A percentile compares a stretch with the other conserved stretches of the same genome.
Conservation (phyloP, 2,329 filamentous ascomycete species). For the Drechslerella stenobrocha region DNA sequence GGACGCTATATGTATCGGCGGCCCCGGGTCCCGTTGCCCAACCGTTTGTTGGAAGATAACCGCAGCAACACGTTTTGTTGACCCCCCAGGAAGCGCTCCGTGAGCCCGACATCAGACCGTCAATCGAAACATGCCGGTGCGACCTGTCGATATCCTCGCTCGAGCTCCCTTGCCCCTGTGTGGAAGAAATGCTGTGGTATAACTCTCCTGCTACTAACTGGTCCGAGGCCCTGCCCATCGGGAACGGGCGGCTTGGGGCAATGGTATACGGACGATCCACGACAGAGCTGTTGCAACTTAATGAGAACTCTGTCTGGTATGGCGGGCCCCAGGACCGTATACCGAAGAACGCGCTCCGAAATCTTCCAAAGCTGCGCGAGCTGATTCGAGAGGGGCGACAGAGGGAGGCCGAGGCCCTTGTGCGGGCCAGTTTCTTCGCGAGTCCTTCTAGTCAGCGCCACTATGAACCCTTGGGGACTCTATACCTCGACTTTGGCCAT, state of each 20-base stretch:
- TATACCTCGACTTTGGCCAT: constrained; percentile 58
- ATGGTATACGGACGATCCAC: constrained; percentile 59
- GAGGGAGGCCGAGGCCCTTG: constrained; percentile 57
- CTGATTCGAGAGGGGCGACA: constrained; percentile 57
- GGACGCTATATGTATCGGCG: too few relatives aligned
- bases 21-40: too few relatives aligned
- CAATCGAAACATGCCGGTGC: too few relatives aligned
- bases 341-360: constrained; percentile 55
- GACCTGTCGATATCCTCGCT: too few relatives aligned
- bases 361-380: constrained; percentile 56
- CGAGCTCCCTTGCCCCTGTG: not conserved
- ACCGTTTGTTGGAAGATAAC: constrained; percentile 32
- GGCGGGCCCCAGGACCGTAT: constrained; percentile 58
- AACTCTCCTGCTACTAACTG: constrained; percentile 53
- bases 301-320: constrained; percentile 60
- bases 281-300: constrained; percentile 58
- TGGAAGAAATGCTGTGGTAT: constrained; percentile 38
- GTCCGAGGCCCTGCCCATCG: constrained; percentile 59
- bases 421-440: constrained; percentile 57
- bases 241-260: constrained; percentile 59
- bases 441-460: constrained; percentile 59
- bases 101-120: not conserved
- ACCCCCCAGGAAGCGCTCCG: not conserved
- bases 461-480: constrained; percentile 58
- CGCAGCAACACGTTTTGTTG: not conserved